These are phyloP conservation scores for Paramecium primaurelia DNA, from an alignment of 73 alveolate genomes.

Conservation along the genomic window DNA sequence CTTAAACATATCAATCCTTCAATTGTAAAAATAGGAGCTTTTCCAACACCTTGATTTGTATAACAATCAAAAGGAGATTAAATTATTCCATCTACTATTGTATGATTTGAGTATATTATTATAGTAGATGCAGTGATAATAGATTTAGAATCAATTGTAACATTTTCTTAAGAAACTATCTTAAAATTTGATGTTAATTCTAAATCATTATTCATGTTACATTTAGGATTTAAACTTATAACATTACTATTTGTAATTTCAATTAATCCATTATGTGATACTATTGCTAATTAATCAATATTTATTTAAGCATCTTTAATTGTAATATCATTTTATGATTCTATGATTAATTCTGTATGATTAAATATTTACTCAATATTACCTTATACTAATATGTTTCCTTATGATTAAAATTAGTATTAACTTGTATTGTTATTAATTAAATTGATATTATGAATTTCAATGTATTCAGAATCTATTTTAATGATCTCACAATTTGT, in stretches of 20 bases:
- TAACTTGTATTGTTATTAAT: background rate
- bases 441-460: background rate
- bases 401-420: background rate
- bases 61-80: background rate
- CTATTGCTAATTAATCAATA: background rate
- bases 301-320: background rate
- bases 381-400: background rate
- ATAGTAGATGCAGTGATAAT: background rate
- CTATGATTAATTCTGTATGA: background rate
- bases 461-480: background rate
- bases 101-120: background rate
- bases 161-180: background rate
- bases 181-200: background rate
- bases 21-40: background rate
- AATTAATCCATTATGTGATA: background rate
- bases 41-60: background rate
- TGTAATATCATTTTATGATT: background rate
- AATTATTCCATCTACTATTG: background rate
- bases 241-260: background rate
- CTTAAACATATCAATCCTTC: background rate
- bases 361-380: background rate
- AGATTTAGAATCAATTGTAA: background rate
- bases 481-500: background rate
- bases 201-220: background rate
- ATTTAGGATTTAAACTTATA: background rate